These are phyloP conservation scores for Zygotorulaspora florentina DNA, from an alignment of 805 yeast species.

Conservation along the genomic window DNA sequence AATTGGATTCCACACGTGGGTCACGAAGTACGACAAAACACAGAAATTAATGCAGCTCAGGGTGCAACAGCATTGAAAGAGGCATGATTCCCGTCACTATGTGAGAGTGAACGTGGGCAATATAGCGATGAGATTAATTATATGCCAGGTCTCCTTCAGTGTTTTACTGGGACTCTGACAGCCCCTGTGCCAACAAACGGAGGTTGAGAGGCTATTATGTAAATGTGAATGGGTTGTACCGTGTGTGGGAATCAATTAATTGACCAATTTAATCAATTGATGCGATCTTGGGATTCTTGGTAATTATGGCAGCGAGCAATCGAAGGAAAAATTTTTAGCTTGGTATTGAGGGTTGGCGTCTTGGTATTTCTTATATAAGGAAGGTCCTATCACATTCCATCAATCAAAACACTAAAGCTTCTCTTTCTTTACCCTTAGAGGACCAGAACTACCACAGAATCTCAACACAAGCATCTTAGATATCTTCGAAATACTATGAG, in stretches of 20 bases:
- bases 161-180: too few relatives aligned
- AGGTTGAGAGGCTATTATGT: not conserved
- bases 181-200: too few relatives aligned
- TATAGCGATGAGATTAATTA: not conserved
- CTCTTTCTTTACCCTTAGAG: too few relatives aligned
- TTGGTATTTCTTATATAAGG: not conserved
- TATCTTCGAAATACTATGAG: not conserved
- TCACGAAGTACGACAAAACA: not conserved
- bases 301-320: not conserved
- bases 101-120: not conserved
- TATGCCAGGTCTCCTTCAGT: too few relatives aligned
- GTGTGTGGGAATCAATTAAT: not conserved
- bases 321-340: not conserved
- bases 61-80: not conserved
- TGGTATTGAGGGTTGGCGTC: not conserved
- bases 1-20: slow-evolving; percentile 5
- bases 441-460: too few relatives aligned
- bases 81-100: not conserved
- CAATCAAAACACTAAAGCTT: too few relatives aligned
- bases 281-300: not conserved
- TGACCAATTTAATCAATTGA: not conserved
- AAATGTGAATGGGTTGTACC: not conserved
- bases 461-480: too few relatives aligned
- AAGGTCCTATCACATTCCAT: not conserved
- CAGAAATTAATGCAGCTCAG: slow-evolving; percentile 1